A percentile compares a stretch with the other conserved stretches of the same genome.
Conservation (phyloP, 2,329 filamentous ascomycete species). For the Rutstroemia sp. region DNA sequence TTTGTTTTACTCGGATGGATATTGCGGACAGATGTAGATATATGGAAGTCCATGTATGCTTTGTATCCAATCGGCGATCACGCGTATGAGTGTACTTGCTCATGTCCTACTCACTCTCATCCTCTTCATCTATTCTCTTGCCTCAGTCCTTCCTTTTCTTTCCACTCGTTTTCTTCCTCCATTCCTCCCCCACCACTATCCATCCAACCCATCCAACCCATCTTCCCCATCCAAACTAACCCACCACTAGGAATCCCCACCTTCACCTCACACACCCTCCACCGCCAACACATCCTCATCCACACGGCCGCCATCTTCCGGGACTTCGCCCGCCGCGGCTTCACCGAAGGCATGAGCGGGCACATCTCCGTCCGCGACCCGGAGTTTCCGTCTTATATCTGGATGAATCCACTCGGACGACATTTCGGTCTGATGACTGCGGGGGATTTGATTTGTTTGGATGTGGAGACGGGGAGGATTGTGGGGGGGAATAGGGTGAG, state of each 20-base stretch:
- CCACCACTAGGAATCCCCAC: conserved; percentile 43
- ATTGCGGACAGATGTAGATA: too few relatives aligned
- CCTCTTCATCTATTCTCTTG: too few relatives aligned
- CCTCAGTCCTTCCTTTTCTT: too few relatives aligned
- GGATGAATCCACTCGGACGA: conserved; percentile 60
- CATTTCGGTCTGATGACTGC: conserved; percentile 60
- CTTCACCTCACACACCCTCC: conserved; percentile 43
- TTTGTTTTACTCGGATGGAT: too few relatives aligned
- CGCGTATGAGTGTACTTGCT: too few relatives aligned
- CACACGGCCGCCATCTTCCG: conserved; percentile 65
- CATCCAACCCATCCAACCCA: too few relatives aligned
- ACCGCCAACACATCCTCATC: conserved; percentile 56
- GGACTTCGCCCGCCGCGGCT: conserved; percentile 57
- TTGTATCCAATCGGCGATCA: too few relatives aligned
- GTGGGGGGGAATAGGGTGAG: conserved; percentile 50
- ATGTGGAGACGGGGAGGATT: conserved; percentile 50
- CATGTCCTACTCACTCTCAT: too few relatives aligned
- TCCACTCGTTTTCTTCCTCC: too few relatives aligned
- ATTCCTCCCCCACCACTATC: not conserved
- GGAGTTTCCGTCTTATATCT: conserved; percentile 52
- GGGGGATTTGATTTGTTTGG: conserved; percentile 59
- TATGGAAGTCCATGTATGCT: too few relatives aligned
- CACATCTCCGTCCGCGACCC: conserved; percentile 64
- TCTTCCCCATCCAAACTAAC: not conserved
- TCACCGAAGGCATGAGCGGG: conserved; percentile 61